phyloP scores from a whole-genome alignment of 2,329 filamentous ascomycete species.

The Pseudocercospora crystallina region DNA sequence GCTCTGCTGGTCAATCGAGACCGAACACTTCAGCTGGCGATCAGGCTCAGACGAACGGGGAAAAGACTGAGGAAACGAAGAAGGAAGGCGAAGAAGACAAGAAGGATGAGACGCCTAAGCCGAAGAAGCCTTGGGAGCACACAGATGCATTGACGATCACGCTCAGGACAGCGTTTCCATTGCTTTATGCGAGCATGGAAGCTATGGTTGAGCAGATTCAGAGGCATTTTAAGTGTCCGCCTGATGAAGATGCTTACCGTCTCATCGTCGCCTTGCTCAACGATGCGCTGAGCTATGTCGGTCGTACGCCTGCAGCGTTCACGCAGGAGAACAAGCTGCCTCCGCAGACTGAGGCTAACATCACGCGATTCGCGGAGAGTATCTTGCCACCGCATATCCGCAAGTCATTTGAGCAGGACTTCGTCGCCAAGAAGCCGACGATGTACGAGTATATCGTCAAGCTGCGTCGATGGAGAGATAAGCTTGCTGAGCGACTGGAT shows the following conservation, averaged over 20 bases:
- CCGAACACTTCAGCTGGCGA: slow-evolving; percentile 47
- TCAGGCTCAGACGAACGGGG: slow-evolving; percentile 24
- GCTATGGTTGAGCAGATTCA: slow-evolving; percentile 99
- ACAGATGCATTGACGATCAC: slow-evolving; percentile 94
- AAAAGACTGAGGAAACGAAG: slow-evolving; percentile 40
- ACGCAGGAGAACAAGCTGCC: slow-evolving; percentile 90
- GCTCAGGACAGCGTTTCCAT: slow-evolving; percentile 93
- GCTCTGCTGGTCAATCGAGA: slow-evolving; percentile 39
- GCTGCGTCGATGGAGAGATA: slow-evolving; percentile 90
- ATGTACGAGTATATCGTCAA: slow-evolving; percentile 99
- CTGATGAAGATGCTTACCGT: slow-evolving; percentile 95
- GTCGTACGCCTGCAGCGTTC: slow-evolving; percentile 80
- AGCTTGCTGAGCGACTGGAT: slow-evolving; percentile 97
- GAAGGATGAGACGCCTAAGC: slow-evolving; percentile 45
- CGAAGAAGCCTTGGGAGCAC: slow-evolving; percentile 89
- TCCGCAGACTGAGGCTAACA: slow-evolving; percentile 87
- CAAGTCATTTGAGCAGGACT: slow-evolving; percentile 96
- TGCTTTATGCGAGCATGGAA: slow-evolving; percentile 96
- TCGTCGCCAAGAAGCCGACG: slow-evolving; percentile 89
- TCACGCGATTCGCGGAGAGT: slow-evolving; percentile 93
- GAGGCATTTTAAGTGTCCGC: slow-evolving; percentile 98
- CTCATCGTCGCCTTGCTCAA: slow-evolving; percentile 97
- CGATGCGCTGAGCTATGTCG: slow-evolving; percentile 89
- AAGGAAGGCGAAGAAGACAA: slow-evolving; percentile 38
- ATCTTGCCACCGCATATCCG: slow-evolving; percentile 93